A percentile compares a stretch with the other conserved stretches of the same genome.
phyloP scores from a whole-genome alignment of 2,329 filamentous ascomycete genomes.

The Cladosporium austrohemisphaericum region DNA sequence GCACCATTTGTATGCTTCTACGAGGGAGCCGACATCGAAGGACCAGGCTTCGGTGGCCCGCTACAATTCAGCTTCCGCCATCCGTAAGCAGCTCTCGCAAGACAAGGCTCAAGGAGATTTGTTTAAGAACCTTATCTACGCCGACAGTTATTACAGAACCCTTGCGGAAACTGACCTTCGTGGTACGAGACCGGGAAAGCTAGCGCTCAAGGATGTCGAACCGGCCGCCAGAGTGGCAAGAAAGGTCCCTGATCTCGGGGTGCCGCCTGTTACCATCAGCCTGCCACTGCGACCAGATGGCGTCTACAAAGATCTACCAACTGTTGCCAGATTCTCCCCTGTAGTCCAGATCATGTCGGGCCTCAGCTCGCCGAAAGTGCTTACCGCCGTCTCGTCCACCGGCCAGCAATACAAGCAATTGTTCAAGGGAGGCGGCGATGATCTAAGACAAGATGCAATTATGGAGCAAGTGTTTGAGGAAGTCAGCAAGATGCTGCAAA shows the following conservation, averaged over 20 bases:
- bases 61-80: slow-evolving; percentile 65
- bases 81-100: slow-evolving; percentile 60
- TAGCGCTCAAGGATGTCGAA: slow-evolving; percentile 59
- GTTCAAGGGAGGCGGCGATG: slow-evolving; percentile 93
- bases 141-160: slow-evolving; percentile 62
- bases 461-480: slow-evolving; percentile 99
- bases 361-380: slow-evolving; percentile 88
- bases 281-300: slow-evolving; percentile 69
- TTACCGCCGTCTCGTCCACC: slow-evolving; percentile 74
- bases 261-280: slow-evolving; percentile 87
- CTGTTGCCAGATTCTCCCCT: slow-evolving; percentile 67
- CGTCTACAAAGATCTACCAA: slow-evolving; percentile 73
- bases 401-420: slow-evolving; percentile 82
- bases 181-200: slow-evolving; percentile 37
- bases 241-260: slow-evolving; percentile 58
- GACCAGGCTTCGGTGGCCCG: slow-evolving; percentile 73
- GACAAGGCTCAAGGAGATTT: slow-evolving; percentile 49
- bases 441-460: slow-evolving; percentile 92
- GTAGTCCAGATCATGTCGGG: slow-evolving; percentile 83
- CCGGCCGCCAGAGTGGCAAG: slow-evolving; percentile 62
- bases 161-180: slow-evolving; percentile 55
- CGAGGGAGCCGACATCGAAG: slow-evolving; percentile 55
- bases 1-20: slow-evolving; percentile 90
- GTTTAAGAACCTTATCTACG: slow-evolving; percentile 70
- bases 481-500: slow-evolving; percentile 82